phyloP scores from a whole-genome alignment of 495 filamentous ascomycete species.

The Chaetomium fimeti region DNA sequence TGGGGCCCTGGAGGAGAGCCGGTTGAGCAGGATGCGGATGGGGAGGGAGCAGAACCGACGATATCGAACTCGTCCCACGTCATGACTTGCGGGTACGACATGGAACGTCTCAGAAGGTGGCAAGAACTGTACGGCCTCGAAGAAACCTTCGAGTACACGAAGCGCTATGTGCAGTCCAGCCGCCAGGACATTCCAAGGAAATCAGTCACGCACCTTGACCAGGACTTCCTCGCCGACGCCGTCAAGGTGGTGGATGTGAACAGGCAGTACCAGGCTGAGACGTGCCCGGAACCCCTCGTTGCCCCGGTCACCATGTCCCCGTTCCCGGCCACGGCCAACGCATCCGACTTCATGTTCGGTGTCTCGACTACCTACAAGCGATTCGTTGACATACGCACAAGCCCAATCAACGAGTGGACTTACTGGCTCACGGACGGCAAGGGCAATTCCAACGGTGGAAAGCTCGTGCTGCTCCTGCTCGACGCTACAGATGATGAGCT shows the following conservation, averaged over 20 bases:
- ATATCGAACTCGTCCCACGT: slow-evolving; percentile 25
- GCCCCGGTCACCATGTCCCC: slow-evolving; percentile 49
- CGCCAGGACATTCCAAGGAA: slow-evolving; percentile 46
- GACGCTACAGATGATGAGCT: slow-evolving; percentile 47
- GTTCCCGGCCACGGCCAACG: slow-evolving; percentile 46
- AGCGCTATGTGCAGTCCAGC: slow-evolving; percentile 50
- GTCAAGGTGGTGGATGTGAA: slow-evolving; percentile 48
- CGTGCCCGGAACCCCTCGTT: slow-evolving; percentile 48
- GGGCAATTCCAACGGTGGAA: slow-evolving; percentile 51
- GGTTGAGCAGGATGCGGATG: slow-evolving; percentile 9
- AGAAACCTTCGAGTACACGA: slow-evolving; percentile 51
- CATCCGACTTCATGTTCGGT: slow-evolving; percentile 54
- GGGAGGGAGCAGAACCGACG: slow-evolving; percentile 21
- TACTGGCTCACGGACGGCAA: slow-evolving; percentile 52
- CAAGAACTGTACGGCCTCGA: slow-evolving; percentile 47
- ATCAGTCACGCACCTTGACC: slow-evolving; percentile 47
- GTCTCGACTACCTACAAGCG: slow-evolving; percentile 50
- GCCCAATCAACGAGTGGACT: slow-evolving; percentile 48
- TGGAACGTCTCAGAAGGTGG: slow-evolving; percentile 40
- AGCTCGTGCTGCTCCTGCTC: slow-evolving; percentile 46
- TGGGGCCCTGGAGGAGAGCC: slow-evolving; percentile 9
- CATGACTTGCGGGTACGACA: slow-evolving; percentile 50
- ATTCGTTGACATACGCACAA: slow-evolving; percentile 44
- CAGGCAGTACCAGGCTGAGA: slow-evolving; percentile 41
- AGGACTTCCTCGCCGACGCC: slow-evolving; percentile 45